A percentile compares a stretch with the other conserved stretches of the same genome.
phyloP scores from a whole-genome alignment of 257 asterid genomes.

The Solanum bulbocastanum region DNA sequence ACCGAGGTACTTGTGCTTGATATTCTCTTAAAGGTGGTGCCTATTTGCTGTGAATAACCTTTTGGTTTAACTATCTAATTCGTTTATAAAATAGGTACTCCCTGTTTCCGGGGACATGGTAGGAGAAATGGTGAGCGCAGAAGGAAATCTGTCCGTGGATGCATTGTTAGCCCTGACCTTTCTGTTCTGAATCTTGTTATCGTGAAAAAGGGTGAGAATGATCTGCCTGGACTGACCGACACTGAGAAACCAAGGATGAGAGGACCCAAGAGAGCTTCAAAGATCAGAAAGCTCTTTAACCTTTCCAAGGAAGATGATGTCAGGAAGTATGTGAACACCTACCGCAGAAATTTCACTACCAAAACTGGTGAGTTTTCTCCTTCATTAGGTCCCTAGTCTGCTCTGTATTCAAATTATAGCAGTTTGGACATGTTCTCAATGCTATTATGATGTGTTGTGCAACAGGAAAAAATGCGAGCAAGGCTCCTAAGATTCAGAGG shows the following conservation, averaged over 20 bases:
- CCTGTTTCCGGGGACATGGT: constrained; percentile 1
- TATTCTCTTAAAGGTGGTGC: neutral
- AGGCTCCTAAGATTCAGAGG: neutral
- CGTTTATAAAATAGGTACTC: neutral
- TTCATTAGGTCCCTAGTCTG: neutral
- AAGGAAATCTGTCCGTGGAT: constrained; percentile 1
- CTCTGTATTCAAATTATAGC: neutral
- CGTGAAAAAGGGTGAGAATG: constrained; percentile 1
- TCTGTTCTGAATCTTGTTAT: neutral
- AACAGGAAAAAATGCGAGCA: neutral
- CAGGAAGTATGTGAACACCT: neutral
- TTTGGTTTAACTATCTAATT: neutral
- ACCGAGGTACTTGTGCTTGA: neutral
- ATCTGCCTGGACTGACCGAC: neutral
- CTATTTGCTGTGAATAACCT: neutral
- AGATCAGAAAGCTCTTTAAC: constrained; percentile 1
- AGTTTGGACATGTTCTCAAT: neutral
- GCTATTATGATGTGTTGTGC: neutral
- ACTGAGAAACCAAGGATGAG: constrained; percentile 4
- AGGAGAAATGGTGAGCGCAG: constrained; percentile 5
- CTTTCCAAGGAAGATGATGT: constrained; percentile 3
- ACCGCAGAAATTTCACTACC: neutral
- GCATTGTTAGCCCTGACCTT: constrained; percentile 1
- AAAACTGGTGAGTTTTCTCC: neutral
- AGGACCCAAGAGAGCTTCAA: constrained; percentile 5